Evolutionary conservation across 2,329 filamentous ascomycete species (phyloP).

Genomic region (Fusarium concolor): DNA sequence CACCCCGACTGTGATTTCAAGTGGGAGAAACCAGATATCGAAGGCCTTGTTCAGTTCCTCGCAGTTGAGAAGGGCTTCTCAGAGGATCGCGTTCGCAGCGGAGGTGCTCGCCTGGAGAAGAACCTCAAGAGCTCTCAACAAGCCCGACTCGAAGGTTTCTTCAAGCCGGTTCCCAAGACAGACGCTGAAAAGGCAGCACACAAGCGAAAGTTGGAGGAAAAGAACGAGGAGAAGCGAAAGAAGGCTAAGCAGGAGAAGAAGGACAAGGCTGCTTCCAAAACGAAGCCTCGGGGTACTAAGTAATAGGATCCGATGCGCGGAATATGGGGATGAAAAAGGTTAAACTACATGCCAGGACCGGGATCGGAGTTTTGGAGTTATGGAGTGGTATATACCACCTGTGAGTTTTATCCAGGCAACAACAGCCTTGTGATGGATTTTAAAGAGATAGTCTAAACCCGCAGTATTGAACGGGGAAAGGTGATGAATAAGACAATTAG

Average conservation of each 20-base stretch:
- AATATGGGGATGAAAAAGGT: slow-evolving; percentile 5
- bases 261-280: slow-evolving; percentile 91
- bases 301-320: slow-evolving; percentile 11
- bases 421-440: slow-evolving; percentile 1
- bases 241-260: slow-evolving; percentile 94
- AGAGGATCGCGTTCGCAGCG: slow-evolving; percentile 89
- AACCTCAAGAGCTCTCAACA: slow-evolving; percentile 93
- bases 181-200: slow-evolving; percentile 84
- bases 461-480: not conserved
- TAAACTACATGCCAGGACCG: not conserved
- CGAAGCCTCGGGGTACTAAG: slow-evolving; percentile 78
- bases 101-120: slow-evolving; percentile 83
- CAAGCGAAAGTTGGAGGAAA: slow-evolving; percentile 95
- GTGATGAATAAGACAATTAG: not conserved
- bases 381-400: slow-evolving; percentile 13
- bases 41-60: slow-evolving; percentile 88
- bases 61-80: slow-evolving; percentile 97
- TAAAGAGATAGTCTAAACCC: slow-evolving; percentile 1
- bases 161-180: slow-evolving; percentile 91
- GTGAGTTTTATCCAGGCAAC: not conserved
- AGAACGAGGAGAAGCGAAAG: slow-evolving; percentile 93
- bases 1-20: slow-evolving; percentile 94
- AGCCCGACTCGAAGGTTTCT: slow-evolving; percentile 93
- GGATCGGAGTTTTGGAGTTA: slow-evolving; percentile 43
- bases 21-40: slow-evolving; percentile 93